Evolutionary conservation across 768 basidiomycete species (phyloP).

Genomic region (Tricholoma furcatifolium): DNA sequence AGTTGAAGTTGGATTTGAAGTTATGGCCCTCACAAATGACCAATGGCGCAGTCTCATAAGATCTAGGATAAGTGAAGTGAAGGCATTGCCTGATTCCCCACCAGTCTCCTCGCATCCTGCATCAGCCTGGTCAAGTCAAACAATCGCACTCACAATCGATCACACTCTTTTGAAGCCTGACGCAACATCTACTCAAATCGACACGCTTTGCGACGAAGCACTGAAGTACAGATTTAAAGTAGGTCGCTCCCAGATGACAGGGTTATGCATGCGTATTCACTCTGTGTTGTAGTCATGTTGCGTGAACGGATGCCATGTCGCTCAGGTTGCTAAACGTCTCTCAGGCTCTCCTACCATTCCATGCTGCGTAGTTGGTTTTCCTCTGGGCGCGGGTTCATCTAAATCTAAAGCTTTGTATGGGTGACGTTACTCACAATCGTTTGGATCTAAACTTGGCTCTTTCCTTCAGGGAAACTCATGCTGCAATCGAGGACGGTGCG

Average conservation of each 20-base stretch:
- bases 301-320: constrained; percentile 45
- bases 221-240: constrained; percentile 50
- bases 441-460: background rate
- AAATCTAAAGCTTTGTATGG: constrained; percentile 45
- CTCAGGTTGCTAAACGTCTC: constrained; percentile 39
- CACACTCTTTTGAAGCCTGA: constrained; percentile 52
- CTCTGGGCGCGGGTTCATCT: constrained; percentile 45
- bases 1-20: background rate
- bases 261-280: background rate
- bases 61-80: constrained; percentile 28
- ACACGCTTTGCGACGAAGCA: constrained; percentile 47
- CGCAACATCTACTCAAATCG: constrained; percentile 43
- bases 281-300: constrained; percentile 43
- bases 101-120: background rate
- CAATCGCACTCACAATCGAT: constrained; percentile 40
- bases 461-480: constrained; percentile 38
- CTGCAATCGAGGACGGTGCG: constrained; percentile 46
- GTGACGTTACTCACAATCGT: background rate
- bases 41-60: constrained; percentile 32
- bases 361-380: constrained; percentile 52
- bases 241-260: background rate
- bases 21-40: constrained; percentile 27
- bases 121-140: background rate
- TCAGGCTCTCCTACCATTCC: constrained; percentile 35
- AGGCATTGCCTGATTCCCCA: constrained; percentile 17